Evolutionary conservation across 2,329 filamentous ascomycete genomes (phyloP), one percentile per base, ranked within the genome.

Genomic region (Akanthomyces uredinophilus): DNA sequence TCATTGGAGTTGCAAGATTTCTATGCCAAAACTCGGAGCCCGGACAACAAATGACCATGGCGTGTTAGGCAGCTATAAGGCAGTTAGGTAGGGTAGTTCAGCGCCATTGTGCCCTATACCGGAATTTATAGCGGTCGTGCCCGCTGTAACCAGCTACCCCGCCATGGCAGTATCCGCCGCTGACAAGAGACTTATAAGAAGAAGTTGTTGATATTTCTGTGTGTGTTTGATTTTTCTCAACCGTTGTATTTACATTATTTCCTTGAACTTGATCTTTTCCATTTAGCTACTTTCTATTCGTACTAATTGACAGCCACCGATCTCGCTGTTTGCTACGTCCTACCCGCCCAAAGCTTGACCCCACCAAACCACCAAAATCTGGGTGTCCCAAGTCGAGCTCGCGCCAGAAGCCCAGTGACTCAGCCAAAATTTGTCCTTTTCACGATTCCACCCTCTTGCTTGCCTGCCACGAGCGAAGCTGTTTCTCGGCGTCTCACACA

Each of bases 361-460:
- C 54, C 54, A 57, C 54, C 54, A 57, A 57, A 57, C 10, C 32
- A 24, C 35, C 35, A 24, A 54, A 54, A 43, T 24, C 51, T 18
- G 20, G 20, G 5, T 5, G 24, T 16, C 18, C n/a, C 16, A 46
- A 57, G 18, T 29, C 22, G 18, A 41, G 39, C 37, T 35, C 27
- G 18, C 37, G 16, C 24, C 22, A 29, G 27, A 35, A 11, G 32
- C 32, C 32, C 10, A 56, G 61, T 62, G 61, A 62, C 61, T 62
- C 61, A 62, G 61, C 54, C 61, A 47, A 62, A 58, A 44, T 39
- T 46, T 60, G 32, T 16, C 27, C 2, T 27, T 50, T 51, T 18
- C 47, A 46, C 22, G 11, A 11, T 22, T 18, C 53, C 18, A 35
- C 29, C 29, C 4, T 11, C 32, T 35, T 35, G 32, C 41, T 5